Evolutionary conservation across 805 yeast genomes (phyloP).

Genomic region (Candida parachauliodes): DNA sequence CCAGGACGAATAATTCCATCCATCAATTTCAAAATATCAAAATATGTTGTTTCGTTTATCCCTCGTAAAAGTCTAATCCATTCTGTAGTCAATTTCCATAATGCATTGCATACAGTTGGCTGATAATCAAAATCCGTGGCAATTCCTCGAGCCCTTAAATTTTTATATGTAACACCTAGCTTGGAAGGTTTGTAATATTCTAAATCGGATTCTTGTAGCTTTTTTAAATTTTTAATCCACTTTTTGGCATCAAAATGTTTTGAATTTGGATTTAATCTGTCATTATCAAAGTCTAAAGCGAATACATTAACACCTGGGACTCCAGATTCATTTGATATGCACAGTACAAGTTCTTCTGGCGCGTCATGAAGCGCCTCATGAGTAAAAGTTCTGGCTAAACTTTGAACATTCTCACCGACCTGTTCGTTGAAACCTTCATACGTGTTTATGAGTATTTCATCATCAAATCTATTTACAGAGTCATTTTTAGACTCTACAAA

Average conservation of each 20-base stretch:
- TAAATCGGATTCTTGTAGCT: constrained; percentile 48
- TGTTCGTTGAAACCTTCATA: constrained; percentile 31
- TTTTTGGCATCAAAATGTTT: constrained; percentile 54
- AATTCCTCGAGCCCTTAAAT: constrained; percentile 58
- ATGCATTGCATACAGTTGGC: constrained; percentile 46
- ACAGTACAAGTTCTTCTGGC: constrained; percentile 16
- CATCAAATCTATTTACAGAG: constrained; percentile 16
- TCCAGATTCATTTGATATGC: constrained; percentile 46
- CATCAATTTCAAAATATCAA: constrained; percentile 59
- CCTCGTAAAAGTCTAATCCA: constrained; percentile 7
- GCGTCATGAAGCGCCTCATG: constrained; percentile 6
- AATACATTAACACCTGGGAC: constrained; percentile 46
- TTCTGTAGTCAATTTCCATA: constrained; percentile 17
- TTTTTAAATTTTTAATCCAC: constrained; percentile 65
- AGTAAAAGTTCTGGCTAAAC: constrained; percentile 43
- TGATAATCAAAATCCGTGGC: constrained; percentile 48
- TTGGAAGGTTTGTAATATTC: constrained; percentile 61
- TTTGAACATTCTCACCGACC: constrained; percentile 29
- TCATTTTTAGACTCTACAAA: too few relatives aligned
- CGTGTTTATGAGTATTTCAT: constrained; percentile 12
- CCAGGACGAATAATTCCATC: constrained; percentile 41
- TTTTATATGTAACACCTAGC: constrained; percentile 55
- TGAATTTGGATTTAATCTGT: constrained; percentile 54
- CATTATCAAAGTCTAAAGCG: constrained; percentile 13
- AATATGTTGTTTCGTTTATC: constrained; percentile 19